These are phyloP conservation scores for Diaporthe velutina DNA, from an alignment of 2,329 filamentous ascomycete genomes.

Conservation along the genomic window DNA sequence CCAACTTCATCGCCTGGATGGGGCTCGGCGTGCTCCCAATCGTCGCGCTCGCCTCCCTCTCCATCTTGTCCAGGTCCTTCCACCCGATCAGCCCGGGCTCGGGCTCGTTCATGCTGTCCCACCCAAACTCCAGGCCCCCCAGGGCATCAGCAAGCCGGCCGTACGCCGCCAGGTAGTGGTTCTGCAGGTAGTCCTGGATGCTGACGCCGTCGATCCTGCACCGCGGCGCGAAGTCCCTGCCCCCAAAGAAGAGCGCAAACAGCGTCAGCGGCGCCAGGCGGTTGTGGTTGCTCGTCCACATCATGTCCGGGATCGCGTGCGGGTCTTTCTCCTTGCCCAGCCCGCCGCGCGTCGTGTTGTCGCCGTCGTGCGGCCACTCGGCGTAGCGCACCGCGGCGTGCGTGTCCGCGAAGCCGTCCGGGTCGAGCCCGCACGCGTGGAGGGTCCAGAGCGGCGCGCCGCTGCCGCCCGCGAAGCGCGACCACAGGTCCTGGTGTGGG, in stretches of 20 bases:
- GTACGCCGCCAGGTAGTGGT: slow-evolving; percentile 43
- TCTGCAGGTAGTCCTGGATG: slow-evolving; percentile 46
- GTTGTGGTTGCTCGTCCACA: slow-evolving; percentile 47
- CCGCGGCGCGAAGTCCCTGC: slow-evolving; percentile 42
- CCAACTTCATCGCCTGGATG: slow-evolving; percentile 42
- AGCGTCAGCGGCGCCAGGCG: slow-evolving; percentile 42
- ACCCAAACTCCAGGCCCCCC: slow-evolving; percentile 42
- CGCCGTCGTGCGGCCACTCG: slow-evolving; percentile 43
- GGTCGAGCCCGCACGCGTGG: slow-evolving; percentile 44
- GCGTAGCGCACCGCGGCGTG: slow-evolving; percentile 43
- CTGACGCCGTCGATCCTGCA: slow-evolving; percentile 43
- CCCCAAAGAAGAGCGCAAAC: slow-evolving; percentile 44
- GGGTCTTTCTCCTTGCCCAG: slow-evolving; percentile 41
- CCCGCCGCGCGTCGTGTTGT: slow-evolving; percentile 11
- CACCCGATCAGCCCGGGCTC: slow-evolving; percentile 43
- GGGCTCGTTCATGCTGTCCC: slow-evolving; percentile 46
- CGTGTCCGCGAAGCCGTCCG: slow-evolving; percentile 42
- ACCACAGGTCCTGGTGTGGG: slow-evolving; percentile 46
- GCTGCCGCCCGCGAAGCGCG: slow-evolving; percentile 43
- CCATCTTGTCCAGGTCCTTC: slow-evolving; percentile 39
- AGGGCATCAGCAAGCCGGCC: slow-evolving; percentile 39
- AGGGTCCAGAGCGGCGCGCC: slow-evolving; percentile 45
- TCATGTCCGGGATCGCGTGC: slow-evolving; percentile 43
- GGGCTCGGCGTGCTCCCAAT: slow-evolving; percentile 43
- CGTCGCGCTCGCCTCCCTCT: slow-evolving; percentile 42